phyloP scores from a whole-genome alignment of 495 filamentous ascomycete species.

The Annulohypoxylon bovei region DNA sequence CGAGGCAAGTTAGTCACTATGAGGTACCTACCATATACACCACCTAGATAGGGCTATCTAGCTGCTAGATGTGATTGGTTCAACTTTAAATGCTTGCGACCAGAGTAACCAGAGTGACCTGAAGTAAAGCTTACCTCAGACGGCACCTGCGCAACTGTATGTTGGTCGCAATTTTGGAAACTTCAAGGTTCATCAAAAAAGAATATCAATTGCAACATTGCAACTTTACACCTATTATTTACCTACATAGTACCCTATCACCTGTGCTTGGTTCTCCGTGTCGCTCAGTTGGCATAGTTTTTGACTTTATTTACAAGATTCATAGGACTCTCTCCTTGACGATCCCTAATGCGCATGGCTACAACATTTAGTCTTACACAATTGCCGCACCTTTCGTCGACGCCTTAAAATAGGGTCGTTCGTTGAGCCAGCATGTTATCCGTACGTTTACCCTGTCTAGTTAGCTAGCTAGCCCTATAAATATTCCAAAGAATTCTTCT shows the following conservation, averaged over 20 bases:
- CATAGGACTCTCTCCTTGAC: not conserved
- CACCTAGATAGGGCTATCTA: not conserved
- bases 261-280: not conserved
- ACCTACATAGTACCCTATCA: not conserved
- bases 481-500: not conserved
- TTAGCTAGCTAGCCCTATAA: not conserved
- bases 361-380: not conserved
- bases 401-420: constrained; percentile 13
- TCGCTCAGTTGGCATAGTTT: no score
- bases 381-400: constrained; percentile 21
- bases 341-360: constrained; percentile 28
- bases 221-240: no score
- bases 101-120: not conserved
- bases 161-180: not conserved
- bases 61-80: not conserved
- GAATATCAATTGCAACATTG: no score
- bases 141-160: not conserved
- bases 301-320: not conserved
- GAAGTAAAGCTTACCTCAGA: not conserved
- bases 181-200: not conserved
- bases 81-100: constrained; percentile 2
- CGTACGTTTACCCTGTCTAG: constrained; percentile 45
- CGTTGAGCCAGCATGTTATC: constrained; percentile 58
- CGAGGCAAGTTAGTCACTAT: not conserved
- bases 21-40: not conserved